Evolutionary conservation across 2,329 filamentous ascomycete species (phyloP).

Genomic region (Fusarium coffeatum): DNA sequence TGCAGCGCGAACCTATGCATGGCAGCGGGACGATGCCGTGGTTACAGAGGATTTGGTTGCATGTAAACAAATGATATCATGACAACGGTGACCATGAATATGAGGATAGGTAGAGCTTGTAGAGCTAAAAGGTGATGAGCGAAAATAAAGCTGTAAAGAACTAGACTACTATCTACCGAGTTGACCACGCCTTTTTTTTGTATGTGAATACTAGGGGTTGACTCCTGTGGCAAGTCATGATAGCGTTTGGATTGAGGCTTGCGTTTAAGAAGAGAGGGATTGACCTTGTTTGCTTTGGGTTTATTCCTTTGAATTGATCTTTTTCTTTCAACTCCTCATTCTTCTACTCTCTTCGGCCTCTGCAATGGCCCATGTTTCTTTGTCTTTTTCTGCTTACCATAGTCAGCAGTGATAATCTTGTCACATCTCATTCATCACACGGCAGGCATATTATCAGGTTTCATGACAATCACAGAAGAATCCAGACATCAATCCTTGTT

Average conservation of each 20-base stretch:
- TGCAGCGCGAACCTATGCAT: conserved; percentile 32
- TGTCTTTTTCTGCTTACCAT: neutral
- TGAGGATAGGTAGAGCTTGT: neutral
- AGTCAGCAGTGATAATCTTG: neutral
- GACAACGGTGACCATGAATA: conserved; percentile 19
- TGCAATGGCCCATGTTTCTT: neutral
- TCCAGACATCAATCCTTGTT: conserved; percentile 5
- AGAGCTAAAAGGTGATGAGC: too few species aligned
- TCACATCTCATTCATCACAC: conserved; percentile 16
- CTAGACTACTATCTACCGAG: neutral
- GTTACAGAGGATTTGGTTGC: conserved; percentile 43
- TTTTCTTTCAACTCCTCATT: neutral
- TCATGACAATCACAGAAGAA: neutral
- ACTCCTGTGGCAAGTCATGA: neutral
- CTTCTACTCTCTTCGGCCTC: neutral
- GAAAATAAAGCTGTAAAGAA: neutral
- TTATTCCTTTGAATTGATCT: neutral
- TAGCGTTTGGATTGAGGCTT: neutral
- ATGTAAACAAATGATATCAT: conserved; percentile 47
- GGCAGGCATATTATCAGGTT: conserved; percentile 1
- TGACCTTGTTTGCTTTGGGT: neutral
- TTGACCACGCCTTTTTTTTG: neutral
- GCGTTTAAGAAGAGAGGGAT: neutral
- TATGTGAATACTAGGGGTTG: neutral
- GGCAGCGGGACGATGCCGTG: conserved; percentile 42